Evolutionary conservation across 805 yeast genomes (phyloP).

Genomic region (Hanseniaspora guilliermondii): DNA sequence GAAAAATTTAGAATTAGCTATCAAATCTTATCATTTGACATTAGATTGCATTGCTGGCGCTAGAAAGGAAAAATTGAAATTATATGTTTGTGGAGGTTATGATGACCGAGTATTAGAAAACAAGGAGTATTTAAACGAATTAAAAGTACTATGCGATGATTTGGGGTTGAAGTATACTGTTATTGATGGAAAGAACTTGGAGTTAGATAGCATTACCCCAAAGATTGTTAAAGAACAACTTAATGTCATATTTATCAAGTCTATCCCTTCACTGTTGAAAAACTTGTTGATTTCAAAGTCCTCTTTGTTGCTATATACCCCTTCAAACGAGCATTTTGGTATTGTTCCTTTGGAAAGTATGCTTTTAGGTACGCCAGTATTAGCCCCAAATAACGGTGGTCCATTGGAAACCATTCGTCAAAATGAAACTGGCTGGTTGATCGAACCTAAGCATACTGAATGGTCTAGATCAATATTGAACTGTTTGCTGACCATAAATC

Average conservation of each 20-base stretch:
- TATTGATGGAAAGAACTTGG: slow-evolving; percentile 8
- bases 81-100: slow-evolving; percentile 84
- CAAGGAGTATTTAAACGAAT: slow-evolving; percentile 52
- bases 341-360: slow-evolving; percentile 95
- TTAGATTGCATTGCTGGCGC: slow-evolving; percentile 24
- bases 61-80: slow-evolving; percentile 29
- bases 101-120: slow-evolving; percentile 68
- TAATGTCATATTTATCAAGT: slow-evolving; percentile 65
- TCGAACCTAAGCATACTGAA: slow-evolving; percentile 27
- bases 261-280: slow-evolving; percentile 57
- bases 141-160: slow-evolving; percentile 38
- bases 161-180: slow-evolving; percentile 33
- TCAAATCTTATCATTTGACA: slow-evolving; percentile 48
- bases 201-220: slow-evolving; percentile 27
- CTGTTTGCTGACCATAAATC: slow-evolving; percentile 25
- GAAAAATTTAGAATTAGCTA: slow-evolving; percentile 69
- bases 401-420: slow-evolving; percentile 62
- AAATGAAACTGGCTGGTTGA: slow-evolving; percentile 53
- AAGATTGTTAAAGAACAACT: slow-evolving; percentile 20
- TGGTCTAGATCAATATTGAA: slow-evolving; percentile 46
- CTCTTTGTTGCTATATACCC: slow-evolving; percentile 67
- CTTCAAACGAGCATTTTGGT: slow-evolving; percentile 88
- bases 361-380: slow-evolving; percentile 68
- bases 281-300: slow-evolving; percentile 46
- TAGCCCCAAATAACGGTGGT: slow-evolving; percentile 85